phyloP scores from a whole-genome alignment of 208 protist species.

The Wallacemonas sp. region DNA sequence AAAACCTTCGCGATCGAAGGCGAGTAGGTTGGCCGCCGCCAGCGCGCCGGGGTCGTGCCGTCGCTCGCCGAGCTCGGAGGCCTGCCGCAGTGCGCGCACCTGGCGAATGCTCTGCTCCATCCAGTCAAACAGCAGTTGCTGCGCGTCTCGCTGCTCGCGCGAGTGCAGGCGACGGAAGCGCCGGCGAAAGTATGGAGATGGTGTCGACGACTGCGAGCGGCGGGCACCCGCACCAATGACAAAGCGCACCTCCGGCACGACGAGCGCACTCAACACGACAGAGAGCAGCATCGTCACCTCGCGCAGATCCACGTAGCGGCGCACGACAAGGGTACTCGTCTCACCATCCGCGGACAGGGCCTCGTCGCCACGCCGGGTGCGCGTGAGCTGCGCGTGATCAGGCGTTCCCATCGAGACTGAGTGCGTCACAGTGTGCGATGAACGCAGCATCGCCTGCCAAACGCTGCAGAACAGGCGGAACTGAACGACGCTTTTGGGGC shows the following conservation, averaged over 20 bases:
- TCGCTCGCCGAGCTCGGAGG: not conserved
- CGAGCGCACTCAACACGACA: conserved; percentile 21
- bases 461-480: conserved; percentile 36
- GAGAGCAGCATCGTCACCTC: conserved; percentile 26
- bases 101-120: conserved; percentile 11
- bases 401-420: conserved; percentile 15
- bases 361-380: no score
- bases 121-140: conserved; percentile 39
- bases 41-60: not conserved
- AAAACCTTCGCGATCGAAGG: conserved; percentile 39
- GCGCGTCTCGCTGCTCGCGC: conserved; percentile 26
- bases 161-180: conserved; percentile 17
- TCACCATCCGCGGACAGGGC: no score
- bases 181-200: not conserved
- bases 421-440: conserved; percentile 18
- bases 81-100: not conserved
- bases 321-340: conserved; percentile 26
- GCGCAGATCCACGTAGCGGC: conserved; percentile 44
- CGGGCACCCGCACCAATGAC: conserved; percentile 10
- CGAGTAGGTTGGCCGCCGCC: conserved; percentile 19
- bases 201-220: not conserved
- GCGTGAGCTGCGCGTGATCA: no score
- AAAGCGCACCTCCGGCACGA: conserved; percentile 10
- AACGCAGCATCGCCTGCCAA: conserved; percentile 17
- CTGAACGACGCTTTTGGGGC: conserved; percentile 19